Percentiles rank a stretch among this genome's conserved stretches.
Conservation (phyloP, 2,329 filamentous ascomycete species). For the Drechslerella dactyloides region DNA sequence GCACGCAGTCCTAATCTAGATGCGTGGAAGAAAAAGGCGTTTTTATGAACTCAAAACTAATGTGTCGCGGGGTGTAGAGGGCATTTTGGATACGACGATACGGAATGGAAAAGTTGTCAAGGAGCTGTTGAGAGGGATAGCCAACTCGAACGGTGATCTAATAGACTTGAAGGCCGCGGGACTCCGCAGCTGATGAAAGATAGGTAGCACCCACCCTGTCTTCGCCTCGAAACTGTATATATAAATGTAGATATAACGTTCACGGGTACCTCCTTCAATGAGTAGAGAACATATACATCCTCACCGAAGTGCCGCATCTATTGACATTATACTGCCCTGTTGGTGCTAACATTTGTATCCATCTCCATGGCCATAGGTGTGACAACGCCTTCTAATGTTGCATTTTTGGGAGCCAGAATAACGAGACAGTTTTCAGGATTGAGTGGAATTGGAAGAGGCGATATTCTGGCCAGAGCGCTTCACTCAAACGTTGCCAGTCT, state of each 20-base stretch:
- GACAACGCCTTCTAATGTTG: conserved; percentile 19
- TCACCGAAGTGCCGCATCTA: background rate
- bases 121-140: conserved; percentile 75
- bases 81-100: conserved; percentile 74
- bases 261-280: background rate
- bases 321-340: too few relatives aligned
- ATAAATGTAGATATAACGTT: background rate
- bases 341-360: background rate
- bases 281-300: background rate
- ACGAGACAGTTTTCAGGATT: conserved; percentile 1
- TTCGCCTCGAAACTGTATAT: background rate
- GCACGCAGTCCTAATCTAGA: too few relatives aligned
- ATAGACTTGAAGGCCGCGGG: conserved; percentile 24
- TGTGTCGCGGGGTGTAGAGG: conserved; percentile 59
- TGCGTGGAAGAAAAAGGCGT: too few relatives aligned
- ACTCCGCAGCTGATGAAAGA: background rate
- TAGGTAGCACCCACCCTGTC: background rate
- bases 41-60: too few relatives aligned
- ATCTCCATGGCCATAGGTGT: background rate
- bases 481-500: too few relatives aligned
- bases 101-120: conserved; percentile 70
- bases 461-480: too few relatives aligned
- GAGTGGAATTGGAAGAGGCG: too few relatives aligned
- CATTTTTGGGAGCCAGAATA: conserved; percentile 4
- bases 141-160: conserved; percentile 63